phyloP scores from a whole-genome alignment of 371 early-diverging fungal species.

The Antonospora locustae region DNA sequence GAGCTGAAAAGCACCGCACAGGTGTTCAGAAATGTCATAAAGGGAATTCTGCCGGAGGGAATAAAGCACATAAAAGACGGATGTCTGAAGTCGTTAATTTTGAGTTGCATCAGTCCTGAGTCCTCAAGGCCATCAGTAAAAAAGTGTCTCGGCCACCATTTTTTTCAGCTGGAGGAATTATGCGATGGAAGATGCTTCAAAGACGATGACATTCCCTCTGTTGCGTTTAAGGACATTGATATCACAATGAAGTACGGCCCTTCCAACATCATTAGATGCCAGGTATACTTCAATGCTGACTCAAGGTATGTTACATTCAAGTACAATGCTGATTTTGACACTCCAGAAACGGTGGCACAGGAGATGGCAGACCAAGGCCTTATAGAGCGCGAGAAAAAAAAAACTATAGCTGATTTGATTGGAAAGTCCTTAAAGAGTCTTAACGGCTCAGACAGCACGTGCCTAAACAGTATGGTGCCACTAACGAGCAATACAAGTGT shows the following conservation, averaged over 20 bases:
- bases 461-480: no score
- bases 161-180: slow-evolving; percentile 63
- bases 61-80: slow-evolving; percentile 60
- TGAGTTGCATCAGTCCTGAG: slow-evolving; percentile 61
- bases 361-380: slow-evolving; percentile 61
- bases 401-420: slow-evolving; percentile 22
- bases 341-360: slow-evolving; percentile 69
- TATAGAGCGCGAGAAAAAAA: slow-evolving; percentile 31
- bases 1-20: slow-evolving; percentile 72
- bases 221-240: slow-evolving; percentile 25
- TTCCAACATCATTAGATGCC: slow-evolving; percentile 62
- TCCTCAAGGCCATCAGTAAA: slow-evolving; percentile 63
- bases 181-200: slow-evolving; percentile 34
- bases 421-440: no score
- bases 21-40: slow-evolving; percentile 66
- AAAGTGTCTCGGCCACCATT: slow-evolving; percentile 64
- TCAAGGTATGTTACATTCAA: slow-evolving; percentile 64
- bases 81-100: slow-evolving; percentile 64
- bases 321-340: slow-evolving; percentile 68
- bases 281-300: slow-evolving; percentile 60
- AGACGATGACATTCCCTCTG: slow-evolving; percentile 32
- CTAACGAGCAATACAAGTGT: no score
- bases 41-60: slow-evolving; percentile 67
- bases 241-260: no score
- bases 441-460: no score